Evolutionary conservation across 2,329 filamentous ascomycete species (phyloP).

Genomic region (Lomentospora prolificans): DNA sequence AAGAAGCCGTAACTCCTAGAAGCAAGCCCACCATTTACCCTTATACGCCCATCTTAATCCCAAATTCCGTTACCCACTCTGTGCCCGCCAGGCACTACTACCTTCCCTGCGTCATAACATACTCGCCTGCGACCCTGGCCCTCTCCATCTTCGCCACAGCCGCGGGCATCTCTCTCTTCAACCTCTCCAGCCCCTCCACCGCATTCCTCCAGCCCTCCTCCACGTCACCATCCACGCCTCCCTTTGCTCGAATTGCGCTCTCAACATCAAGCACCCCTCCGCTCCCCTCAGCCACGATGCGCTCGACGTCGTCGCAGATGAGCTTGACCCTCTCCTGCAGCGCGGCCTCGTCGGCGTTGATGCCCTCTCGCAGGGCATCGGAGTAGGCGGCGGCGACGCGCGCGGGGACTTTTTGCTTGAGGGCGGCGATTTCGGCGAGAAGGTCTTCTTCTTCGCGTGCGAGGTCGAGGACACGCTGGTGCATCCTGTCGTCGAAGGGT

Average conservation of each 20-base stretch:
- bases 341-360: constrained; percentile 37
- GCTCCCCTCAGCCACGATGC: constrained; percentile 13
- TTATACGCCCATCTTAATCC: no score
- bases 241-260: constrained; percentile 20
- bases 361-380: constrained; percentile 26
- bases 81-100: no score
- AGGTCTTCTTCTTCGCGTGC: constrained; percentile 53
- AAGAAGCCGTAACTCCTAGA: no score
- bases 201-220: constrained; percentile 37
- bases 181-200: constrained; percentile 37
- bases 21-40: no score
- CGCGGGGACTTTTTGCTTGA: constrained; percentile 44
- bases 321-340: constrained; percentile 21
- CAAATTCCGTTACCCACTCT: no score
- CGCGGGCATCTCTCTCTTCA: constrained; percentile 52
- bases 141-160: constrained; percentile 56
- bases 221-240: constrained; percentile 36
- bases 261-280: constrained; percentile 15
- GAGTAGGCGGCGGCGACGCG: constrained; percentile 32
- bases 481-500: constrained; percentile 50
- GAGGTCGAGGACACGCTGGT: constrained; percentile 49
- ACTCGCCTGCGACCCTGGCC: constrained; percentile 48
- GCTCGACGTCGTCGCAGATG: not conserved
- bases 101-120: constrained; percentile 36
- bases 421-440: constrained; percentile 50